Base-by-base conservation (phyloP, 768 basidiomycete genomes). In the Lentinula boryana region DNA sequence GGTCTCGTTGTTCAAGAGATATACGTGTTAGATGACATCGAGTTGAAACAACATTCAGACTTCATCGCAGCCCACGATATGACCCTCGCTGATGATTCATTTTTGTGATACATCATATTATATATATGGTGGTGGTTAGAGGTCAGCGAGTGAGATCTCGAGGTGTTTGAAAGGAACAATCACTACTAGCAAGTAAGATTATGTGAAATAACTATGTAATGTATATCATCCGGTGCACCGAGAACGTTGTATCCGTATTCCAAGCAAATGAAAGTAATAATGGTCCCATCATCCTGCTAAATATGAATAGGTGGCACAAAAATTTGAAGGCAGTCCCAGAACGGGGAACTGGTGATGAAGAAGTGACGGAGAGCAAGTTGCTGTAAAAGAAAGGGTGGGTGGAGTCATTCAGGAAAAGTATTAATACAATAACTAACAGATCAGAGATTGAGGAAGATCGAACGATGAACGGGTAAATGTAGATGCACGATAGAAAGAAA, bases 201-300 rank as follows among this genome's bases (percentile, higher is more conserved):
- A 65, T 51, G 69, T 70, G 70, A 72, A 66, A 61, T 70, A 69
- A 70, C 66, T 69, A 63, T 70, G 70, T 68, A 67, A 66, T 75
- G 40, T 31, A 12, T 18, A 18, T 18, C 51, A 54, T n/a, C 3
- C 49, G 0, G 21, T 33, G 48, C 18, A 36, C 41, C 16, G 15
- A 43, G 16, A 16, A 27, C 27, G 27, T 27, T 43, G 41, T 43
- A 43, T 43, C 41, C 16, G n/a, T 6, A 43, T 7, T 43, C 41
- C 41, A 16, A 43, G 41, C 13, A 43, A 43, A 16, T 43, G 41
- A 7, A 43, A 16, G n/a, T 5, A 18, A 27, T 27, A 43, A 16
- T 16, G 41, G 13, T n/a, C 41, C 41, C 15, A 2, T n/a, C 41
- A 15, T 43, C 41, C 16, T 16, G 41, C 41, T 43, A 43, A 15